A percentile compares a stretch with the other conserved stretches of the same genome.
Evolutionary conservation across 2,329 filamentous ascomycete species (phyloP).

Genomic region (Ploettnerulaceae sp.): DNA sequence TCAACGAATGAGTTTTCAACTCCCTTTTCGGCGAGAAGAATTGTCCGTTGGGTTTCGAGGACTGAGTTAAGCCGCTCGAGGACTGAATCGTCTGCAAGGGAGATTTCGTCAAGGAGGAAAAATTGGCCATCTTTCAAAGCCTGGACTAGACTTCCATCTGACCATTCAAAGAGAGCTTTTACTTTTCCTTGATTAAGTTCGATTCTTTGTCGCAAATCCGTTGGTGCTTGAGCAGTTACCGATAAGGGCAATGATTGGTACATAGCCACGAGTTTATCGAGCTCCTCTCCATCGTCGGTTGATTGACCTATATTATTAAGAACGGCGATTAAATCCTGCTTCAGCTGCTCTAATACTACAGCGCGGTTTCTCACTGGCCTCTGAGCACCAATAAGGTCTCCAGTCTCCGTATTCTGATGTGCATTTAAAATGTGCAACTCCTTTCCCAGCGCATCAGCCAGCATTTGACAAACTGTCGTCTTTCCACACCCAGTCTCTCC

Average conservation of each 20-base stretch:
- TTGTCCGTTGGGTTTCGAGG: conserved; percentile 78
- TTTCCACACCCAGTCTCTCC: conserved; percentile 98
- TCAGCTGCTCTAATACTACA: conserved; percentile 62
- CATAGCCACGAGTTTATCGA: conserved; percentile 48
- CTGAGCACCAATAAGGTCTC: conserved; percentile 94
- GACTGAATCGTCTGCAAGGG: conserved; percentile 94
- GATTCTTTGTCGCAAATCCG: conserved; percentile 37
- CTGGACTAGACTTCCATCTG: conserved; percentile 85
- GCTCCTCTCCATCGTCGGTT: conserved; percentile 54
- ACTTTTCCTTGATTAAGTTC: conserved; percentile 52
- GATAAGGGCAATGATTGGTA: conserved; percentile 39
- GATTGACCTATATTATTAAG: conserved; percentile 40
- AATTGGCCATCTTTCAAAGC: conserved; percentile 87
- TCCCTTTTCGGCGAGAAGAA: conserved; percentile 92
- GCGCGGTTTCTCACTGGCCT: conserved; percentile 82
- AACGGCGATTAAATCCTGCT: conserved; percentile 51
- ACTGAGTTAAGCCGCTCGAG: conserved; percentile 95
- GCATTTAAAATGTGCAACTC: conserved; percentile 89
- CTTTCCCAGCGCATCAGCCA: conserved; percentile 74
- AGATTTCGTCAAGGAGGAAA: conserved; percentile 96
- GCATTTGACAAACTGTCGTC: conserved; percentile 89
- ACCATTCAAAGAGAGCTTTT: conserved; percentile 93
- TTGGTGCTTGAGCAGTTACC: conserved; percentile 13
- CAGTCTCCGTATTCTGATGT: conserved; percentile 96
- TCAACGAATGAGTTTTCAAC: conserved; percentile 74